Evolutionary conservation across 768 basidiomycete species (phyloP).

Genomic region (Termitomyces sp.): DNA sequence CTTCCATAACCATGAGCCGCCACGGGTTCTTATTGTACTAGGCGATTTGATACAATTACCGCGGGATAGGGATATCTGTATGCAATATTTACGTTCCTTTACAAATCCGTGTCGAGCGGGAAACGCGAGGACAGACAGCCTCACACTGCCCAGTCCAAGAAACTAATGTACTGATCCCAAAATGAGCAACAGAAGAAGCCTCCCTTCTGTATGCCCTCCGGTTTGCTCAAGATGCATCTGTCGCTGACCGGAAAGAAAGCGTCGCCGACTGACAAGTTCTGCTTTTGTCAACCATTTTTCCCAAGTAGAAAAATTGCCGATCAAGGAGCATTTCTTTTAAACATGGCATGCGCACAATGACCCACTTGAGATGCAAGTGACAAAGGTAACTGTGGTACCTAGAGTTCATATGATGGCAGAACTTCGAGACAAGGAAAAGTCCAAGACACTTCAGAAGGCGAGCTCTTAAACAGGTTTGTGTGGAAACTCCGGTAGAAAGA

Average conservation of each 20-base stretch:
- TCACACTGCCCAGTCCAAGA: neutral
- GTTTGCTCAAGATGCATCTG: neutral
- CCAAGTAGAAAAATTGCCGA: neutral
- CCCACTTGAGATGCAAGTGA: too few species aligned
- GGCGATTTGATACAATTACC: neutral
- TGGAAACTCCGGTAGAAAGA: constrained; percentile 9
- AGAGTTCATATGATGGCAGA: neutral
- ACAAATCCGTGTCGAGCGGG: constrained; percentile 1
- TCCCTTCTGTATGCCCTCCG: too few species aligned
- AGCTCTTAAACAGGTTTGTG: neutral
- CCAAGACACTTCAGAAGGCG: neutral
- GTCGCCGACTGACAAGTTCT: neutral
- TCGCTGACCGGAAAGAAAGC: neutral
- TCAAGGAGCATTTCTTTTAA: too few species aligned
- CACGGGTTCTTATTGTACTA: neutral
- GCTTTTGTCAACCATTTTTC: neutral
- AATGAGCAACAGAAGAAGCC: neutral
- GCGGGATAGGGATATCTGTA: neutral
- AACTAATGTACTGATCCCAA: neutral
- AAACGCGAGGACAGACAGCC: neutral
- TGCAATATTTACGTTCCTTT: neutral
- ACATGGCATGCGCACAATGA: too few species aligned
- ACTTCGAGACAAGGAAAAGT: neutral
- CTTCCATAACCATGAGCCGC: too few species aligned
- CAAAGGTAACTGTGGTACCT: neutral